A percentile compares a stretch with the other conserved stretches of the same genome.
phyloP scores from a whole-genome alignment of 2,329 filamentous ascomycete species.

The Tolypocladium paradoxum region DNA sequence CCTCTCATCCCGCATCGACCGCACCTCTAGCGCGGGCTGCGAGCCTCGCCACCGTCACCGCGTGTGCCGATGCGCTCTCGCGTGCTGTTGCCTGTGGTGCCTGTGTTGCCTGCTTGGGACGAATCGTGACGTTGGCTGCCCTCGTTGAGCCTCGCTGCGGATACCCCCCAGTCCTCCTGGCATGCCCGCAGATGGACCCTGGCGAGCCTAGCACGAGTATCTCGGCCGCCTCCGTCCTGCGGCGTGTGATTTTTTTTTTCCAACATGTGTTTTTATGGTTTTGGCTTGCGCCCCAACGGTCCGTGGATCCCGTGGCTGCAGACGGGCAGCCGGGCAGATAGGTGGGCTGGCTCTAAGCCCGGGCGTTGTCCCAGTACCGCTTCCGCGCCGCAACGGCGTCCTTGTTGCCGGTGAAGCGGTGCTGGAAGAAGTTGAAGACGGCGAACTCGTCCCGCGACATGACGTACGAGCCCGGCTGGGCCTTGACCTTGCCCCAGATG shows the following conservation, averaged over 20 bases:
- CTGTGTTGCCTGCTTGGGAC: background rate
- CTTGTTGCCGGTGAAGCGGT: constrained; percentile 47
- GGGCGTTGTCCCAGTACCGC: constrained; percentile 41
- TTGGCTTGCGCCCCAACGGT: background rate
- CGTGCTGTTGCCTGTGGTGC: background rate
- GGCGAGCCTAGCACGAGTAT: background rate
- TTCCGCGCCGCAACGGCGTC: constrained; percentile 35
- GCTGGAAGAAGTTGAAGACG: constrained; percentile 76
- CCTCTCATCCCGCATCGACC: no score
- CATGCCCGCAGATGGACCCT: background rate
- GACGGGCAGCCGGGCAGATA: no score
- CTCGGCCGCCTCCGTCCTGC: background rate
- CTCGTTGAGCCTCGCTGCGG: background rate
- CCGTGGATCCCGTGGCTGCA: background rate
- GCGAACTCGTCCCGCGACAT: constrained; percentile 71
- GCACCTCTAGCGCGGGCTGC: no score
- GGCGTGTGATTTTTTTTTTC: background rate
- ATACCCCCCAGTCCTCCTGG: background rate
- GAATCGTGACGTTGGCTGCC: background rate
- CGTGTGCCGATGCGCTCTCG: no score
- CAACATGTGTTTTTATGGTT: background rate
- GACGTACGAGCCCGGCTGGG: constrained; percentile 57
- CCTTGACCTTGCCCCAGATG: constrained; percentile 58
- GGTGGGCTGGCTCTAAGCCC: constrained; percentile 16
- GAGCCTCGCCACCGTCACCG: no score